These are phyloP conservation scores for Candida sojae DNA, from an alignment of 1,139 yeast genomes.

Conservation along the genomic window DNA sequence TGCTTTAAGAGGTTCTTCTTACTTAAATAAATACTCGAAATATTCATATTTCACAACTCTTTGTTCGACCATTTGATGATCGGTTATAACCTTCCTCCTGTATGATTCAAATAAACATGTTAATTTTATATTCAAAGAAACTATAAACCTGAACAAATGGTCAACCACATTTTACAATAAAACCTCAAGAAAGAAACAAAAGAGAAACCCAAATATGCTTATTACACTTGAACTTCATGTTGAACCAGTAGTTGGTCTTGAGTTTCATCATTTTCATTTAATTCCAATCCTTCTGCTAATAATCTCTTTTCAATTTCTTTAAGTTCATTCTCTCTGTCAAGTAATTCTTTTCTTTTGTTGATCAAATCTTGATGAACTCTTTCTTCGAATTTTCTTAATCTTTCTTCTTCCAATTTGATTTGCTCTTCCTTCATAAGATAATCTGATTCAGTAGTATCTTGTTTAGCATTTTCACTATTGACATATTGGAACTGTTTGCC, in stretches of 20 bases:
- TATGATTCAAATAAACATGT: too few relatives aligned
- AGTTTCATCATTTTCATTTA: constrained; percentile 41
- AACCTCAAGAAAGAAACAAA: too few relatives aligned
- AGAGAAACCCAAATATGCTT: neutral
- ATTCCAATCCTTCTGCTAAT: constrained; percentile 54
- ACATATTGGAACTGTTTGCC: constrained; percentile 49
- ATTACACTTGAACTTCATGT: too few relatives aligned
- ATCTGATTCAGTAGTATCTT: constrained; percentile 37
- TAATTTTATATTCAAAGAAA: too few relatives aligned
- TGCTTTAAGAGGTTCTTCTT: too few relatives aligned
- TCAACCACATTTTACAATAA: too few relatives aligned
- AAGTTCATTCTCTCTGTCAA: constrained; percentile 87
- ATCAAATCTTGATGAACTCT: constrained; percentile 89
- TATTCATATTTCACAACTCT: too few relatives aligned
- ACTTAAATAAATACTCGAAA: too few relatives aligned
- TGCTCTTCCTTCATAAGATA: constrained; percentile 77
- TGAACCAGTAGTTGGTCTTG: too few relatives aligned
- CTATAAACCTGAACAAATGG: too few relatives aligned
- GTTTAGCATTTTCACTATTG: constrained; percentile 8
- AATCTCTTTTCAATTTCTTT: constrained; percentile 78
- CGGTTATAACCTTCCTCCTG: too few relatives aligned
- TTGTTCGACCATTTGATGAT: too few relatives aligned
- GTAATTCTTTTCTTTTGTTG: constrained; percentile 78
- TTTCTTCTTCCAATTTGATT: constrained; percentile 76
- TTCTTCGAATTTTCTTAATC: constrained; percentile 76